Base-by-base conservation (phyloP, 2,329 filamentous ascomycete species). In the Trichoderma sp. region DNA sequence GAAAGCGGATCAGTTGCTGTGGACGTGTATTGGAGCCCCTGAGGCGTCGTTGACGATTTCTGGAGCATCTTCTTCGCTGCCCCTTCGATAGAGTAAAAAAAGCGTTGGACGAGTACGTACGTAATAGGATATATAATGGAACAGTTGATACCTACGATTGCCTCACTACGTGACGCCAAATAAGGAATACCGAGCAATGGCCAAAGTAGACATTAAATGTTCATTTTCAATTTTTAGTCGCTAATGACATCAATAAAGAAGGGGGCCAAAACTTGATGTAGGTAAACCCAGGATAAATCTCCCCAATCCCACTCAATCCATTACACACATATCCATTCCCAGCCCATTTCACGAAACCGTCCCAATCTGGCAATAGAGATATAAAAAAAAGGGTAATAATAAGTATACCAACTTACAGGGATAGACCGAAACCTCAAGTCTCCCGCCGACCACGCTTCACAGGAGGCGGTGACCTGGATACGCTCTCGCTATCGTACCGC, bases 361-460 rank as follows among this genome's bases (percentile, higher is more conserved):
- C 21, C 53, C 64, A 57, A 67, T 39, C 64, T 57, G 47, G 47
- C 21, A 15, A 66, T 18, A 11, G 8, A 51, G 9, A 34, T 21
- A 39, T 14, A 28, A 8, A 26, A 70, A 34, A 43, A 68, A 47
- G 21, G 9, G 6, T 28, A 68, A 39, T 24, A 30, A 28, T 58
- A 32, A 68, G 15, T 12, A 15, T 21, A 15, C 18, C 12, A 26
- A 26, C 9, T 36, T 51, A 53, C n/a, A 53, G 6, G n/a, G 7
- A 65, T 24, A 53, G 3, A 6, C 39, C 15, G 21, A 53, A 9
- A 12, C 4, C 57, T 77, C 72, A 78, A 66, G 74, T 77, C 36
- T 75, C 76, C n/a, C 76, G 76, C 57, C 79, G 75, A 53, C 78
- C 79, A 51, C 78, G 78, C 71, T 80, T 80, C 74, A 78, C 66